These are phyloP conservation scores for Stenocarpella maydis DNA, from an alignment of 2,329 filamentous ascomycete genomes.

Conservation along the genomic window DNA sequence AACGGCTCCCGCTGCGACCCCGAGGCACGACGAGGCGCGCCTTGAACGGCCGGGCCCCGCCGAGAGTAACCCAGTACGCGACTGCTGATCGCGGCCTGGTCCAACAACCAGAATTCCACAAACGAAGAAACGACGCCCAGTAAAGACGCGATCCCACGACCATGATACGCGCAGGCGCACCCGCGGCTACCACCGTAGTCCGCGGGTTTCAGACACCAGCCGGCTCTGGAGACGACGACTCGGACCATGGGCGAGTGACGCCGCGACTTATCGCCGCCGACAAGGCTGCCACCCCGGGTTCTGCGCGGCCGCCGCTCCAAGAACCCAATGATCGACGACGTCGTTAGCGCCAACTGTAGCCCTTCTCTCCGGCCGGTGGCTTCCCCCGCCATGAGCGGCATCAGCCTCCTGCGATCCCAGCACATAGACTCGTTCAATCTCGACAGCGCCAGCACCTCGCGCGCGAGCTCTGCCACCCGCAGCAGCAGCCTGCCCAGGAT, in stretches of 20 bases:
- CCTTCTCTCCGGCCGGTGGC: constrained; percentile 60
- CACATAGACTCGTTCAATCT: constrained; percentile 77
- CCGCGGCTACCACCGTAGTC: constrained; percentile 60
- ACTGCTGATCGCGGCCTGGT: neutral
- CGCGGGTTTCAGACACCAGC: constrained; percentile 65
- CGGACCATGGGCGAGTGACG: constrained; percentile 52
- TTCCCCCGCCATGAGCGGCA: constrained; percentile 71
- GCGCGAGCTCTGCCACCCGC: constrained; percentile 64
- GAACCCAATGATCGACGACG: constrained; percentile 57
- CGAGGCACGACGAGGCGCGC: constrained; percentile 65
- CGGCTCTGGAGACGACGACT: constrained; percentile 66
- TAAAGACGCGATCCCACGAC: constrained; percentile 29
- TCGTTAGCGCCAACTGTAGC: constrained; percentile 71
- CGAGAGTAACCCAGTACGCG: neutral
- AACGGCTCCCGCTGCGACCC: constrained; percentile 64
- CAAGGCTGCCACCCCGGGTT: constrained; percentile 45
- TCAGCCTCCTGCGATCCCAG: constrained; percentile 82
- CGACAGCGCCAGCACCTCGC: constrained; percentile 51
- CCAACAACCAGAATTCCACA: neutral
- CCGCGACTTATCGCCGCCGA: constrained; percentile 37
- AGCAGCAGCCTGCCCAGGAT: constrained; percentile 57
- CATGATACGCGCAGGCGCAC: constrained; percentile 58
- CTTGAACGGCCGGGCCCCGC: constrained; percentile 46
- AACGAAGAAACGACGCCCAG: neutral
- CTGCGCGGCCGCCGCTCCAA: constrained; percentile 50